Evolutionary conservation across 1,139 yeast genomes (phyloP).

Genomic region (Blastobotrys niveus): DNA sequence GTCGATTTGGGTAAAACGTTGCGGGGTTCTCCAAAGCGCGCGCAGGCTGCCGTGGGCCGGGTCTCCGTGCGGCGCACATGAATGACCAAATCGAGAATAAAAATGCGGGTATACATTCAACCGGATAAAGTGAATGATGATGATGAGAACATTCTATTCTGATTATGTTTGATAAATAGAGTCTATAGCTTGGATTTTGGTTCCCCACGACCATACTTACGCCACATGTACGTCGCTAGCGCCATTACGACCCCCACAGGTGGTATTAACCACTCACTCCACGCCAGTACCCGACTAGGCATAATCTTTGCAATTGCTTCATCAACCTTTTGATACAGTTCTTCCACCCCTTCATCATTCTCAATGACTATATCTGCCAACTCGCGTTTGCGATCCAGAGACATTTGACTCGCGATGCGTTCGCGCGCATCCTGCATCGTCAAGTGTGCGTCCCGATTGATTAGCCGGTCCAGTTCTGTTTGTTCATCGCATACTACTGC

Average conservation of each 20-base stretch:
- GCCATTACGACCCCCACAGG: slow-evolving; percentile 60
- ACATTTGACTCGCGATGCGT: slow-evolving; percentile 75
- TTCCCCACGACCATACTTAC: neutral
- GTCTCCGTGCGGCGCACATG: no score
- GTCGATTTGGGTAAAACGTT: no score
- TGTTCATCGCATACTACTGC: slow-evolving; percentile 60
- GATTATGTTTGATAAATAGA: neutral
- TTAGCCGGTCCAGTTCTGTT: slow-evolving; percentile 57
- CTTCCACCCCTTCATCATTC: slow-evolving; percentile 51
- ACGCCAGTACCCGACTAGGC: slow-evolving; percentile 42
- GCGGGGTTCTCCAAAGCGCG: no score
- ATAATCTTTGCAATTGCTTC: slow-evolving; percentile 41
- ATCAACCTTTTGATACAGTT: slow-evolving; percentile 47
- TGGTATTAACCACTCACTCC: slow-evolving; percentile 46
- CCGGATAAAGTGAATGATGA: neutral
- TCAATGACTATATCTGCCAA: slow-evolving; percentile 64
- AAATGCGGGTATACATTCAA: slow-evolving; percentile 1
- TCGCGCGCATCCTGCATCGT: slow-evolving; percentile 60
- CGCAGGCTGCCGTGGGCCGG: no score
- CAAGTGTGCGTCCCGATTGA: slow-evolving; percentile 62
- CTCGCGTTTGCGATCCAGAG: slow-evolving; percentile 49
- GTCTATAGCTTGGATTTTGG: slow-evolving; percentile 1
- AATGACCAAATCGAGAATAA: slow-evolving; percentile 1
- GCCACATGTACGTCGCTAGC: slow-evolving; percentile 18
- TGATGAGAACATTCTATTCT: neutral